Evolutionary conservation across 768 basidiomycete genomes (phyloP), one percentile per base, ranked within the genome.

Genomic region (Pisolithus tinctorius): DNA sequence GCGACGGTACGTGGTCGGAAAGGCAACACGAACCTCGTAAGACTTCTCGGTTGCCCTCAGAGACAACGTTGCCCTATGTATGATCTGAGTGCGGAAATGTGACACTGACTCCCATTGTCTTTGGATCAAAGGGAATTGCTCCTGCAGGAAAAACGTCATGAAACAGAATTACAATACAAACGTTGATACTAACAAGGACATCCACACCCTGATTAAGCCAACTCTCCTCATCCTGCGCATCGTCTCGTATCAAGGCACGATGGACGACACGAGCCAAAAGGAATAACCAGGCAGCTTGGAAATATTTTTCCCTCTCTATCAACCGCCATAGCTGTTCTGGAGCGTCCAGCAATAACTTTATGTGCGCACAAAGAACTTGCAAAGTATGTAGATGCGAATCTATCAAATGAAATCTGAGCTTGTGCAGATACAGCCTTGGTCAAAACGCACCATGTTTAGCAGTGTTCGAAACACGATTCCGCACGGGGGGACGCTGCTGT

Each of bases 31-130:
- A 64, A 85, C 84, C 62, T 80, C 75, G 11, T 74, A 63, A 6
- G 83, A 70, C n/a, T 74, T 65, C 7, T 70, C 68, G 36, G 71
- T 65, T 56, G 86, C 80, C 44, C 90, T 81, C 16, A 96, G 72
- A n/a, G 82, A 86, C 43, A 88, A 65, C 0, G 84, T 91, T n/a
- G 93, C 88, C 60, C 83, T 85, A 58, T 93, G 88, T 20, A 88
- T 80, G 55, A 97, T 94, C 61, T 95, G 93, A 1, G 84, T 74
- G 41, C 92, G 84, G 63, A 95, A 92, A 57, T 88, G 89, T 4
- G 83, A 81, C 7, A 97, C 81, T 1, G 81, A 76, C 51, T 95
- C 94, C 94, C 93, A 97, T 68, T 97, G 94, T 34, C 91, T 84
- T 57, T 92, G 87, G 3, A 92, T 81, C 4, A 97, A 72, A 26